phyloP scores from a whole-genome alignment of 176 grass and related monocot species.

The Miscanthus lutarioriparius region DNA sequence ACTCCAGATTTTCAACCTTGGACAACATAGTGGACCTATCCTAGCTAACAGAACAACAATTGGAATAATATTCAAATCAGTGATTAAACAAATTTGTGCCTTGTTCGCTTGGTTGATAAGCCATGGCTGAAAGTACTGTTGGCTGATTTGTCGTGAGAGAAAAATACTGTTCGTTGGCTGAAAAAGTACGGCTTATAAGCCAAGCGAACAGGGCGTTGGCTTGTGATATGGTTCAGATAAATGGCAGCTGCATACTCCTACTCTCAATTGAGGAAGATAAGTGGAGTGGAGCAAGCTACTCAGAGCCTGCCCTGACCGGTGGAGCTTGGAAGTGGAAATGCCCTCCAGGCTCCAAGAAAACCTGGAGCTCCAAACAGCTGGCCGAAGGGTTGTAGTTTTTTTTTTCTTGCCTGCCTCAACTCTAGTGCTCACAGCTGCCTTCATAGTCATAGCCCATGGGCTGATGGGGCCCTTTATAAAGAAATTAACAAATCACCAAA shows the following conservation, averaged over 20 bases:
- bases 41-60: neutral
- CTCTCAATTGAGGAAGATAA: neutral
- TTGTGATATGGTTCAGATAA: neutral
- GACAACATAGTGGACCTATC: neutral
- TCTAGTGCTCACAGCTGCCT: neutral
- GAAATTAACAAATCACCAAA: neutral
- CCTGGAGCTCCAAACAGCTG: neutral
- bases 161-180: no score
- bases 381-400: neutral
- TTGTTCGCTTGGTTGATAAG: no score
- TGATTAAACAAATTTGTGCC: conserved; percentile 21
- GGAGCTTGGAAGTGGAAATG: neutral
- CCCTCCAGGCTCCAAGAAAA: neutral
- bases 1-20: conserved; percentile 11
- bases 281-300: neutral
- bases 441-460: neutral
- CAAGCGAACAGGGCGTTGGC: no score
- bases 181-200: no score
- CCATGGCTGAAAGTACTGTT: no score
- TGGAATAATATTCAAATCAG: neutral
- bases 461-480: neutral
- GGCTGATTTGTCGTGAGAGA: no score
- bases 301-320: neutral
- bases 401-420: neutral
- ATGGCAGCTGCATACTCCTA: neutral